A percentile compares a stretch with the other conserved stretches of the same genome.
Conservation (phyloP, 1,139 yeast species). For the Suhomyces bribrorum region DNA sequence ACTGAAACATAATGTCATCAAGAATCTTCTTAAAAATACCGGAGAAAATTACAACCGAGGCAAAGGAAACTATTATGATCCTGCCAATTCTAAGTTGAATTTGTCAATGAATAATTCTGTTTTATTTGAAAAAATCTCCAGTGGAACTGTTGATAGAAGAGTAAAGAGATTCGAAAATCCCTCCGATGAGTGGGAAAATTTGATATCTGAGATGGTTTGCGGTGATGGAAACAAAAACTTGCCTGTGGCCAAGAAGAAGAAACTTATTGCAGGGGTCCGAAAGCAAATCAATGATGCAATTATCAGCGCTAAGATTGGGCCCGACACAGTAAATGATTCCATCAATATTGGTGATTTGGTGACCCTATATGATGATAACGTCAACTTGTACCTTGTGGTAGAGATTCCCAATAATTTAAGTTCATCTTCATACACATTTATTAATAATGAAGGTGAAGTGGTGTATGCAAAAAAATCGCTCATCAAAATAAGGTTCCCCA, state of each 20-base stretch:
- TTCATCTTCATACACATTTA: constrained; percentile 46
- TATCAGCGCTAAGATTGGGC: constrained; percentile 28
- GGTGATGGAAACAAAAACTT: constrained; percentile 4
- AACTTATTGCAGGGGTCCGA: not conserved
- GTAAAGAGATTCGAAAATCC: constrained; percentile 23
- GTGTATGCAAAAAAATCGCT: constrained; percentile 47
- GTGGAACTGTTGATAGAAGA: constrained; percentile 19
- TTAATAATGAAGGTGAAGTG: constrained; percentile 58
- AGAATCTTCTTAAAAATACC: constrained; percentile 8
- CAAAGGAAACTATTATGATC: constrained; percentile 15
- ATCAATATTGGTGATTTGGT: constrained; percentile 44
- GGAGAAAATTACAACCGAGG: constrained; percentile 8
- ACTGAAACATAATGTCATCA: constrained; percentile 2
- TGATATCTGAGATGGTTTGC: too few species aligned
- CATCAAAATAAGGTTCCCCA: constrained; percentile 57
- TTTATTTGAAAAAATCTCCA: constrained; percentile 18
- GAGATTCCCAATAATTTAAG: constrained; percentile 31
- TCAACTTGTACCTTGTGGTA: constrained; percentile 35
- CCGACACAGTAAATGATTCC: constrained; percentile 24
- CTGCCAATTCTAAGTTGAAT: constrained; percentile 17
- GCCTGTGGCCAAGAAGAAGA: not conserved
- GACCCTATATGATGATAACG: constrained; percentile 31
- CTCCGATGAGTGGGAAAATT: constrained; percentile 24
- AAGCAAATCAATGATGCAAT: constrained; percentile 18
- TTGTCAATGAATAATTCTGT: constrained; percentile 15